Evolutionary conservation across 2,329 filamentous ascomycete species (phyloP), one percentile per base, ranked within the genome.

Genomic region (Trichoderma cornu-damae): DNA sequence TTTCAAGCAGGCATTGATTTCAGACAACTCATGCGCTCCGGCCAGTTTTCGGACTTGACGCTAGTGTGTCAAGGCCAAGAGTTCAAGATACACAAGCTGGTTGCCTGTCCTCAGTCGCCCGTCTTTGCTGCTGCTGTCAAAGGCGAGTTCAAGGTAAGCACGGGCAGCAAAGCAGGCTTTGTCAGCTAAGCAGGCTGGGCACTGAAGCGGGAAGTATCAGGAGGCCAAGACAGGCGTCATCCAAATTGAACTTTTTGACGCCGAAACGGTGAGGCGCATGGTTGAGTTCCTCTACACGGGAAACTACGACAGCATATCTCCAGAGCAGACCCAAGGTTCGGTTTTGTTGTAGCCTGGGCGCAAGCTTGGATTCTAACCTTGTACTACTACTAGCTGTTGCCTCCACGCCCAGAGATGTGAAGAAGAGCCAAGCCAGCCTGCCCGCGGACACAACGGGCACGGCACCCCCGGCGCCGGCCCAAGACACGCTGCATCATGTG

Each of bases 11-110:
- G 20, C 28, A n/a, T 59, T 14, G 18, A 59, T 20, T 51, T 56
- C 16, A 28, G 34, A 16, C 28, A 12, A 3, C 8, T 62, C 20
- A 50, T 63, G 57, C 30, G 22, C 3, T 60, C 62, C 0, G 64
- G 61, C 0, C 38, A 60, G 6, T 65, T 58, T 48, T 64, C 61
- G 5, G 65, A 67, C 30, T n/a, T 65, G 22, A 62, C 24, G 1
- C 34, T 67, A 3, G 16, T 44, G 2, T 67, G 65, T n/a, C 16
- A 58, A 2, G 62, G 52, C 2, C 43, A 52, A 3, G 28, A 61
- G 11, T 66, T 66, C 37, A 59, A 58, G 3, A 54, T 67, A 1
- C 65, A 67, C 44, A 65, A 64, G 18, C 30, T 53, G 1, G 47
- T 67, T 8, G 49, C n/a, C 14, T 66, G 63, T n/a, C 18, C 53